Evolutionary conservation across 2,329 filamentous ascomycete species (phyloP).

Genomic region (Colletotrichum aenigma): DNA sequence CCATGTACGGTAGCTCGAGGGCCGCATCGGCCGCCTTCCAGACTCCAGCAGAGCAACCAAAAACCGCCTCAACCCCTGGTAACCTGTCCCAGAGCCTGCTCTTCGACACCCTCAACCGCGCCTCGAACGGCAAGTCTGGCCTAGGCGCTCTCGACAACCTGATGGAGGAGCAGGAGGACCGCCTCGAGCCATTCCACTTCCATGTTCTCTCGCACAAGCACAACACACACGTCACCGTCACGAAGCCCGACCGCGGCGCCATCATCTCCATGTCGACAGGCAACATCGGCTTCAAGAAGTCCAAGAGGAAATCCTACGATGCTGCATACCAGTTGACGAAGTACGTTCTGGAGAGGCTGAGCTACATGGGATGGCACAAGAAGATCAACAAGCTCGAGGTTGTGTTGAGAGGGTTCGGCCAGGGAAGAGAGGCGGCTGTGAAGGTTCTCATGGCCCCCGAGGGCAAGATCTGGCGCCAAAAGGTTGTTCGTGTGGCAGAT

Average conservation of each 20-base stretch:
- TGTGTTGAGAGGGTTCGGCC: constrained; percentile 82
- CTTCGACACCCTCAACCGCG: constrained; percentile 38
- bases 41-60: neutral
- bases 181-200: constrained; percentile 76
- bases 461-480: constrained; percentile 74
- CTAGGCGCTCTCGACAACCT: constrained; percentile 22
- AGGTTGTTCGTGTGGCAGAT: constrained; percentile 83
- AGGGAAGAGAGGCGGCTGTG: constrained; percentile 84
- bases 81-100: constrained; percentile 39
- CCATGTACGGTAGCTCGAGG: constrained; percentile 20
- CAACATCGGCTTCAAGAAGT: constrained; percentile 90
- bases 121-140: constrained; percentile 23
- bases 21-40: neutral
- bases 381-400: constrained; percentile 82
- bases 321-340: constrained; percentile 88
- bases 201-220: constrained; percentile 89
- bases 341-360: constrained; percentile 82
- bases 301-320: constrained; percentile 82
- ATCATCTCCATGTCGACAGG: constrained; percentile 83
- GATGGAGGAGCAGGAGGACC: constrained; percentile 34
- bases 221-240: constrained; percentile 93
- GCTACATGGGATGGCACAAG: constrained; percentile 78
- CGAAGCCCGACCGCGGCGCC: constrained; percentile 78
- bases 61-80: neutral
- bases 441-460: constrained; percentile 90